A percentile compares a stretch with the other conserved stretches of the same genome.
These are phyloP conservation scores for Iberis pinnata DNA, from an alignment of 345 rosid genomes.

Conservation along the genomic window DNA sequence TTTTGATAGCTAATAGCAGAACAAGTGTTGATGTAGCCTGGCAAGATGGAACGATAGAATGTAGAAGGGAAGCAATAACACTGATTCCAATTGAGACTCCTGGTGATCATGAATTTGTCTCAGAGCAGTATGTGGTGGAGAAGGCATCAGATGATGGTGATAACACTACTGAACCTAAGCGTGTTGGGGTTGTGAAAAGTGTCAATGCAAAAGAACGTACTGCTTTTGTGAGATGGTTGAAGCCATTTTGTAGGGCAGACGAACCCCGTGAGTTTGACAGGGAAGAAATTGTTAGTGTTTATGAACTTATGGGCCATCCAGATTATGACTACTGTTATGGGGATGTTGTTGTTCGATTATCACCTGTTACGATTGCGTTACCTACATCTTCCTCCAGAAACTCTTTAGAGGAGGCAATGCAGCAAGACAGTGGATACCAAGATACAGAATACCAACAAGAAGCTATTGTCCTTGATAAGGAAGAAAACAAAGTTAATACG, in stretches of 20 bases:
- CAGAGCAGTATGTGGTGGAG: slow-evolving; percentile 93
- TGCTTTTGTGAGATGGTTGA: slow-evolving; percentile 79
- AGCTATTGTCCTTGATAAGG: slow-evolving; percentile 31
- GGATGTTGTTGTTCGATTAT: slow-evolving; percentile 77
- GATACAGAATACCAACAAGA: slow-evolving; percentile 33
- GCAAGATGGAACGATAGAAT: slow-evolving; percentile 76
- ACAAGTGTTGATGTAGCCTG: slow-evolving; percentile 75
- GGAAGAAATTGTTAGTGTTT: slow-evolving; percentile 87
- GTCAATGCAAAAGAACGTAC: slow-evolving; percentile 93
- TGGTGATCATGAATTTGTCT: slow-evolving; percentile 93
- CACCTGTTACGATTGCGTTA: slow-evolving; percentile 45
- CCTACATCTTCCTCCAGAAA: slow-evolving; percentile 34
- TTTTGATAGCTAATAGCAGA: slow-evolving; percentile 59
- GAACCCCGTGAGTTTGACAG: slow-evolving; percentile 80
- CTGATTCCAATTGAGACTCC: slow-evolving; percentile 92
- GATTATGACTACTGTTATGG: slow-evolving; percentile 98
- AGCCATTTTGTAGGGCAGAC: slow-evolving; percentile 63
- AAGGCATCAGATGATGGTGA: slow-evolving; percentile 69
- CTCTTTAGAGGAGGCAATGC: slow-evolving; percentile 33
- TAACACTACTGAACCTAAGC: slow-evolving; percentile 52
- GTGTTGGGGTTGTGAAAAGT: slow-evolving; percentile 77
- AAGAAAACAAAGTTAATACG: slow-evolving; percentile 29
- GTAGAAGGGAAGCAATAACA: slow-evolving; percentile 43
- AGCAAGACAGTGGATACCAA: slow-evolving; percentile 29
- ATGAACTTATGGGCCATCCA: slow-evolving; percentile 90